Conservation (phyloP, 352 stramenopile genomes). For the Phytophthora pluvialis region DNA sequence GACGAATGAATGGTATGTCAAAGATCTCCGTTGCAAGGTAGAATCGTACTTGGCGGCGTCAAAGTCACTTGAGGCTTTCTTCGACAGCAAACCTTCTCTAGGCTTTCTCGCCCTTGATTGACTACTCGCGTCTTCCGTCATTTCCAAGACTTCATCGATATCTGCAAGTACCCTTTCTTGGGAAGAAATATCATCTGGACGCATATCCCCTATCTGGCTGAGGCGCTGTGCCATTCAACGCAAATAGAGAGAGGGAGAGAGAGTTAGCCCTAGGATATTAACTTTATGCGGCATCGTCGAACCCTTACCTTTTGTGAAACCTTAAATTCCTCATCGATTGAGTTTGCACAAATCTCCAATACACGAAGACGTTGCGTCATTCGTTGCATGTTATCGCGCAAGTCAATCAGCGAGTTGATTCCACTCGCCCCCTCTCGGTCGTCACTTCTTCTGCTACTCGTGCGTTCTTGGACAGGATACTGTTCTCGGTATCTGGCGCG, state of each 20-base stretch:
- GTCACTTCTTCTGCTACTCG: conserved; percentile 8
- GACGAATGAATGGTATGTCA: not conserved
- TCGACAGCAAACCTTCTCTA: conserved; percentile 29
- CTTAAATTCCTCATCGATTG: conserved; percentile 71
- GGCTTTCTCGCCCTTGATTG: not conserved
- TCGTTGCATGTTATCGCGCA: conserved; percentile 55
- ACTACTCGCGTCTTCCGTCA: not conserved
- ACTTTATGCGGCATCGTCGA: not conserved
- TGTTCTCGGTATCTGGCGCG: conserved; percentile 26
- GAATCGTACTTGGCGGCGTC: conserved; percentile 47
- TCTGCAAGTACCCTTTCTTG: conserved; percentile 16
- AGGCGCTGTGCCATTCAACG: conserved; percentile 17
- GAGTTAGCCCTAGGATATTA: not conserved
- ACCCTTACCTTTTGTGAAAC: conserved; percentile 48
- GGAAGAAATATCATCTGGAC: not conserved
- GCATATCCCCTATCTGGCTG: conserved; percentile 21
- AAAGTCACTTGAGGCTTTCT: conserved; percentile 52
- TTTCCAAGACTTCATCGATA: conserved; percentile 32
- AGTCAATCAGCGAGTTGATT: conserved; percentile 36
- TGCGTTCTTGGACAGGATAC: conserved; percentile 14
- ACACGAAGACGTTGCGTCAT: conserved; percentile 55
- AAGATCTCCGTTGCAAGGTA: conserved; percentile 6
- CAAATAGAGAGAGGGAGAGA: not conserved
- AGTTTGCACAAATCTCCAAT: conserved; percentile 55
- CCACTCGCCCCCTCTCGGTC: conserved; percentile 12